Evolutionary conservation across 164 flowering plant species (phyloP), one percentile per base, ranked within the genome.

Genomic region (Aristolochia californica): DNA sequence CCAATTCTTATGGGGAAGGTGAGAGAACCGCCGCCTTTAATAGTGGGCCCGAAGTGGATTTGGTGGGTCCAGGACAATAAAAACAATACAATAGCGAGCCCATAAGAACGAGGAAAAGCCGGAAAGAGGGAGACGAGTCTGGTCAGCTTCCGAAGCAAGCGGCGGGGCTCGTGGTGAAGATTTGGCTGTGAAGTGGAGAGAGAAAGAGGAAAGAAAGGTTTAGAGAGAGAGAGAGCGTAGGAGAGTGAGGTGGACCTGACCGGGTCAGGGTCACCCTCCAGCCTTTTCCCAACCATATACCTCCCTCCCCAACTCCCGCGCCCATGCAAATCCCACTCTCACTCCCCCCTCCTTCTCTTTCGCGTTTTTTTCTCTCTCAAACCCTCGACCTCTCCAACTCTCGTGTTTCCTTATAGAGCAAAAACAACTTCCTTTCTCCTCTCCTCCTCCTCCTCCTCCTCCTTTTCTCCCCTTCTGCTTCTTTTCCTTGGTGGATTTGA

Each of bases 251-350:
- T 2, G 10, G 50, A 47, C 20, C 20, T 11, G 50, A 47, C 20
- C 5, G 50, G 22, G 50, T 17, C 20, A 47, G 50, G 22, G 22
- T 47, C 22, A 47, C 12, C 50, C 50, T 47, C 10, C 5, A 17
- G 1, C 50, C 50, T 47, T 47, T 47, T 4, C 50, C 18, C 18
- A 47, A 2, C 18, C 50, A 47, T 27, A 15, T 27, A 30, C 45
- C 22, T n/a, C 27, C 24, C 7, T 16, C 25, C 20, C 38, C 4
- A 18, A 15, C 40, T 5, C 9, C 40, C 10, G 40, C 40, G 40
- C 67, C 67, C 62, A 63, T 62, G 63, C 70, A 68, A 63, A 59
- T 59, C 66, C 71, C 51, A 23, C 25, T 43, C 16, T 23, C 51
- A 44, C n/a, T 24, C 34, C 27, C 28, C 56, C 48, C 56, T 55